Conservation (phyloP, 169 alveolate genomes). For the Cystoisospora suis region DNA sequence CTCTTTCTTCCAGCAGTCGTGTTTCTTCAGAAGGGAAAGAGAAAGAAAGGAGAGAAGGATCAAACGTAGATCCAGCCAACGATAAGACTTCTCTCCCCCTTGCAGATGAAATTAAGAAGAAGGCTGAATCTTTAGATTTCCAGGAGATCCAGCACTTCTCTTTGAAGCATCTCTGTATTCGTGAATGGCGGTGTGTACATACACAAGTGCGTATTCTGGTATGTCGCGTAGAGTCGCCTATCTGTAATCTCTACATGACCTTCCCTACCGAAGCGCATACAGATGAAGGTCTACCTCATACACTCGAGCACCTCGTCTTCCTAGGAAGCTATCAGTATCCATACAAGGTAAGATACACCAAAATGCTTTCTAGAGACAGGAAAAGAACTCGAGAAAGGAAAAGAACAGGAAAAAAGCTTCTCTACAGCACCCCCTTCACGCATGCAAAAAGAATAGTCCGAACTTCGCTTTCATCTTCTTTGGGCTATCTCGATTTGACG, state of each 20-base stretch:
- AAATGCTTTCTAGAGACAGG: not conserved
- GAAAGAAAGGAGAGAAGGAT: not conserved
- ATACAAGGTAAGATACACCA: constrained; percentile 69
- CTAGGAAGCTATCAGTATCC: constrained; percentile 84
- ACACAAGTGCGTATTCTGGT: not conserved
- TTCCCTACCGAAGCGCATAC: constrained; percentile 80
- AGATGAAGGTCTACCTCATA: constrained; percentile 89
- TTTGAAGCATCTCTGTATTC: not conserved
- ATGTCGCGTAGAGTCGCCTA: constrained; percentile 25
- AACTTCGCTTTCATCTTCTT: no score
- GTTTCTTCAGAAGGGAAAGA: no score
- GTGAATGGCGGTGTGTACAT: not conserved
- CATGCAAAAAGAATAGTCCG: no score
- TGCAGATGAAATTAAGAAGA: not conserved
- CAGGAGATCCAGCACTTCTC: constrained; percentile 17
- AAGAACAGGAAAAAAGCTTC: no score
- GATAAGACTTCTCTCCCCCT: no score
- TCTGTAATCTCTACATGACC: constrained; percentile 1
- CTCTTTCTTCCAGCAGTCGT: no score
- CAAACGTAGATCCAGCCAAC: no score
- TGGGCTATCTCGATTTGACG: no score
- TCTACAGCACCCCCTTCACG: no score
- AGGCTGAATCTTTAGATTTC: not conserved
- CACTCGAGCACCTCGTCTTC: constrained; percentile 85
- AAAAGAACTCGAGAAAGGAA: no score